A percentile compares a stretch with the other conserved stretches of the same genome.
Conservation (phyloP, 1,284 basidiomycete genomes). For the Tremellales sp. region DNA sequence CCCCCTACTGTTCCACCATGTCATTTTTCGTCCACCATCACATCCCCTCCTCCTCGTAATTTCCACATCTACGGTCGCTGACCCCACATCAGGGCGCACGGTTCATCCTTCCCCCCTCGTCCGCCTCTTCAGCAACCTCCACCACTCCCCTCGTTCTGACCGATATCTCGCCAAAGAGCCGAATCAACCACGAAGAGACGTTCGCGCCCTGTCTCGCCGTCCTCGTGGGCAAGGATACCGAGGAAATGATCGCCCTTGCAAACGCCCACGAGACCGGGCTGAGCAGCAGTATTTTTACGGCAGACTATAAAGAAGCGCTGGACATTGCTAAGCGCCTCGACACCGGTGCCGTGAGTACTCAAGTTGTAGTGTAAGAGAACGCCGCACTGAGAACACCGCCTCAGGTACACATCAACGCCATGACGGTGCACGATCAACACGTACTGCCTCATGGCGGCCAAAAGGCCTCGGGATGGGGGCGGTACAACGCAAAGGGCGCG, state of each 20-base stretch:
- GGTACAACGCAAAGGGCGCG: conserved; percentile 36
- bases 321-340: conserved; percentile 24
- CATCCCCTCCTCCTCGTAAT: neutral
- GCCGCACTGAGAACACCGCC: neutral
- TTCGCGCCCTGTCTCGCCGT: conserved; percentile 35
- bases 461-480: conserved; percentile 35
- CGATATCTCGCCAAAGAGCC: conserved; percentile 10
- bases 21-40: neutral
- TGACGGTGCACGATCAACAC: conserved; percentile 39
- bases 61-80: neutral
- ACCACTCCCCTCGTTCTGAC: conserved; percentile 25
- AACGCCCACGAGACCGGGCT: conserved; percentile 28
- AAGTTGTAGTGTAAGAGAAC: neutral
- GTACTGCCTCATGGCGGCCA: conserved; percentile 37
- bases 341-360: conserved; percentile 10
- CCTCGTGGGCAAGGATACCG: conserved; percentile 15
- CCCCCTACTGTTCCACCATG: neutral
- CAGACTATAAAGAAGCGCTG: conserved; percentile 16
- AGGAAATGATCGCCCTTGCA: conserved; percentile 22
- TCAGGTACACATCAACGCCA: conserved; percentile 40
- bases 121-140: conserved; percentile 10
- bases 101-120: conserved; percentile 8
- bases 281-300: conserved; percentile 23
- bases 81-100: conserved; percentile 12
- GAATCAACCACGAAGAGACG: conserved; percentile 25